A percentile compares a stretch with the other conserved stretches of the same genome.
Conservation (phyloP, 2,329 filamentous ascomycete genomes). For the Fusarium aywerte region DNA sequence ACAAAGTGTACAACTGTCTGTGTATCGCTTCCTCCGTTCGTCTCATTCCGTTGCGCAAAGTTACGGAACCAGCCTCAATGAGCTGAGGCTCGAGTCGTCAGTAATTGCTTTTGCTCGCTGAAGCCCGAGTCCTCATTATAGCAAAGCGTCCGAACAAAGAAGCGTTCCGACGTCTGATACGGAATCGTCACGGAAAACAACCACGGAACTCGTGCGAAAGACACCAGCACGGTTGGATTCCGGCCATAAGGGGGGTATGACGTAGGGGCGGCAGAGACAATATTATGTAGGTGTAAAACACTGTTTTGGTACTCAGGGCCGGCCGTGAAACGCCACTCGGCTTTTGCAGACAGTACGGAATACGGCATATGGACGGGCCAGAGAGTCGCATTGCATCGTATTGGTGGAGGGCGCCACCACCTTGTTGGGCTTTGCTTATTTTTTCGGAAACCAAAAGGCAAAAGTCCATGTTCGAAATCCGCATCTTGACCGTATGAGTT, state of each 20-base stretch:
- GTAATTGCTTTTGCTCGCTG: neutral
- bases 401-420: neutral
- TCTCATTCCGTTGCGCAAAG: neutral
- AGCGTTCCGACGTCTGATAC: neutral
- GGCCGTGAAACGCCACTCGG: constrained; percentile 19
- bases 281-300: neutral
- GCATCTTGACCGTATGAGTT: constrained; percentile 22
- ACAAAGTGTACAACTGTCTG: too few species aligned
- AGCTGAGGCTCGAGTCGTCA: constrained; percentile 10
- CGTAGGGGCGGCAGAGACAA: neutral
- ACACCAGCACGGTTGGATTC: neutral
- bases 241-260: neutral
- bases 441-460: neutral
- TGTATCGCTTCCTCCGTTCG: constrained; percentile 1
- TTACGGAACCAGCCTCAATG: neutral
- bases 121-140: neutral
- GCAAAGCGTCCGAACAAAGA: constrained; percentile 2
- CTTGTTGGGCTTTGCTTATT: constrained; percentile 9
- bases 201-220: neutral
- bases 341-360: neutral
- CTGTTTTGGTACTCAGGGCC: constrained; percentile 11
- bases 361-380: neutral
- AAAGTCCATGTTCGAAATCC: constrained; percentile 20
- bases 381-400: neutral
- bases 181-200: neutral